Evolutionary conservation across 2,329 filamentous ascomycete genomes (phyloP).

Genomic region (Trichoderma gracile): DNA sequence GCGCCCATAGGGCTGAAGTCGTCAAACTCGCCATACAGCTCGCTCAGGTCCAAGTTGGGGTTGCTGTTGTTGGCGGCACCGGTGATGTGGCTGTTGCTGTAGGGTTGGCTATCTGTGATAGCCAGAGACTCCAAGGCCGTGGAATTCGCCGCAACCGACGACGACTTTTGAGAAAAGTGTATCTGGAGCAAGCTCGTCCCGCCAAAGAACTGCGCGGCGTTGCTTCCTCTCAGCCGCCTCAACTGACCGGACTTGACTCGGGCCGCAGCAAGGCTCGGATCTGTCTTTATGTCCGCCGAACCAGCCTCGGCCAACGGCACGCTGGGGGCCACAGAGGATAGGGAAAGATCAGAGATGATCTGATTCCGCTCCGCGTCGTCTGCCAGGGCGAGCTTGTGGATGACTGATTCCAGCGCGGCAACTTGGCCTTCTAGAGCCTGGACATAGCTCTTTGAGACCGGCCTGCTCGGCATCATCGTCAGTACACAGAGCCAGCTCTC

Average conservation of each 20-base stretch:
- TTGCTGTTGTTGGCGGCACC: neutral
- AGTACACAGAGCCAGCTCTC: neutral
- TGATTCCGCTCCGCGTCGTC: conserved; percentile 43
- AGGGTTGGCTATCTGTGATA: neutral
- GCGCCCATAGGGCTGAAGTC: conserved; percentile 27
- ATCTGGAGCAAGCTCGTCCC: conserved; percentile 50
- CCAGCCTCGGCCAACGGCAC: conserved; percentile 23
- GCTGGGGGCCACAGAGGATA: conserved; percentile 30
- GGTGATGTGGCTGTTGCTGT: neutral
- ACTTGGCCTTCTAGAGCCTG: conserved; percentile 51
- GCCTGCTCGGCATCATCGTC: conserved; percentile 35
- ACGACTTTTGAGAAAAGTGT: conserved; percentile 36
- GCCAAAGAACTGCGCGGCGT: conserved; percentile 50
- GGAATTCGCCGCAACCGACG: conserved; percentile 26
- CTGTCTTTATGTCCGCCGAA: conserved; percentile 31
- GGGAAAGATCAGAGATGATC: conserved; percentile 44
- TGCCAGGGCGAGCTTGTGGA: conserved; percentile 46
- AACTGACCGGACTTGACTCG: conserved; percentile 40
- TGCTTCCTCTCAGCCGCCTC: conserved; percentile 44
- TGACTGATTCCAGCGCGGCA: conserved; percentile 47
- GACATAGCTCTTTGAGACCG: conserved; percentile 48
- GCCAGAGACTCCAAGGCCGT: conserved; percentile 20
- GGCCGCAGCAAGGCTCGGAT: conserved; percentile 38
- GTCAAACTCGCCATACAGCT: conserved; percentile 20
- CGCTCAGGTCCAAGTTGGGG: neutral